phyloP scores from a whole-genome alignment of 1,284 basidiomycete species.

The Heterobasidion irregulare region DNA sequence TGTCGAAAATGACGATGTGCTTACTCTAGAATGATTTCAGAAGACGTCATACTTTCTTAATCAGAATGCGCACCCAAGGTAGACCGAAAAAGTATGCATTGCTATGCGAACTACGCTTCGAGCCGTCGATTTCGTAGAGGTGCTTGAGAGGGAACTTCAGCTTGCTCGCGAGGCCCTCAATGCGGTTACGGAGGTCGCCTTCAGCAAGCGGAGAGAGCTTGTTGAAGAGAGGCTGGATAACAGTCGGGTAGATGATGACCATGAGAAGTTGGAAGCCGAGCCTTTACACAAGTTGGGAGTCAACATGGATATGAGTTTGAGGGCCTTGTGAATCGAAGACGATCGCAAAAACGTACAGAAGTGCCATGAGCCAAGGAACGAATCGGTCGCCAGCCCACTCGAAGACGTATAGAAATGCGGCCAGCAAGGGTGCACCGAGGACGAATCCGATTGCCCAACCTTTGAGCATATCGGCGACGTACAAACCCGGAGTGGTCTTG shows the following conservation, averaged over 20 bases:
- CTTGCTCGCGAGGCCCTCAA: slow-evolving; percentile 67
- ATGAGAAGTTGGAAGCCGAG: slow-evolving; percentile 78
- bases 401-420: slow-evolving; percentile 84
- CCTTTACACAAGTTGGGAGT: slow-evolving; percentile 29
- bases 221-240: slow-evolving; percentile 97
- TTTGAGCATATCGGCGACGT: slow-evolving; percentile 77
- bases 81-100: slow-evolving; percentile 96
- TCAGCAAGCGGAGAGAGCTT: slow-evolving; percentile 81
- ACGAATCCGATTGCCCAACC: slow-evolving; percentile 65
- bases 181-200: slow-evolving; percentile 68
- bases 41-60: background rate
- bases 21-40: slow-evolving; percentile 45
- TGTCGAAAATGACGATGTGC: slow-evolving; percentile 97
- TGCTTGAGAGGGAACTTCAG: slow-evolving; percentile 93
- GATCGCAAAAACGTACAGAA: slow-evolving; percentile 46
- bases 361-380: slow-evolving; percentile 84
- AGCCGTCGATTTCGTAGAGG: slow-evolving; percentile 96
- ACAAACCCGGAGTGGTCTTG: slow-evolving; percentile 78
- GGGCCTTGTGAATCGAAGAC: background rate
- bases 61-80: slow-evolving; percentile 60
- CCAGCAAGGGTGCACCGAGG: slow-evolving; percentile 85
- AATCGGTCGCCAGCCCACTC: slow-evolving; percentile 89
- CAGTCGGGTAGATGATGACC: slow-evolving; percentile 80
- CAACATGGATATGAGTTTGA: background rate
- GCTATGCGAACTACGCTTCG: slow-evolving; percentile 89